Conservation (phyloP, 768 basidiomycete genomes). For the Pulveroboletus sp. region DNA sequence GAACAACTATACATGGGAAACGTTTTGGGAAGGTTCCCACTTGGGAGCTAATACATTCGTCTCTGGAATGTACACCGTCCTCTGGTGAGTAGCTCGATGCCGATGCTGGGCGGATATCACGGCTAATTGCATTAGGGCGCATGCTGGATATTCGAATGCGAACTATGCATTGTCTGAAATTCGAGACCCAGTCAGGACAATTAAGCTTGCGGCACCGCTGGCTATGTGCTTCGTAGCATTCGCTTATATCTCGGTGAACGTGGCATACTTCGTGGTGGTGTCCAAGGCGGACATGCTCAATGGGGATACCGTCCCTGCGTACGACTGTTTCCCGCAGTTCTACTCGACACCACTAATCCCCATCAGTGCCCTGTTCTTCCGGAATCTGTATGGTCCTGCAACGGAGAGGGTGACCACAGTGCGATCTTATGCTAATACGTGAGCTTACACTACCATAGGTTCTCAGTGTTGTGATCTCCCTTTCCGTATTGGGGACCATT, state of each 20-base stretch:
- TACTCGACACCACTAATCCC: not conserved
- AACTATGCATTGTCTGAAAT: constrained; percentile 74
- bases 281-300: constrained; percentile 62
- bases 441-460: constrained; percentile 33
- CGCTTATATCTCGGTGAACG: constrained; percentile 60
- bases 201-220: constrained; percentile 65
- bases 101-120: not conserved
- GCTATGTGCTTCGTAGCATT: constrained; percentile 54
- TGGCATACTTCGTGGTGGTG: constrained; percentile 73
- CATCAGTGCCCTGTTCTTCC: constrained; percentile 62
- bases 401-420: constrained; percentile 49
- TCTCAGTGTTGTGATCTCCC: constrained; percentile 56
- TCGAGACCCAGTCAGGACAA: constrained; percentile 48
- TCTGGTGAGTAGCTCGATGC: constrained; percentile 43
- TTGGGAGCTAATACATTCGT: constrained; percentile 57
- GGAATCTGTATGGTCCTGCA: constrained; percentile 61
- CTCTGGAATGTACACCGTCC: constrained; percentile 62
- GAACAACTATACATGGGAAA: constrained; percentile 53
- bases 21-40: constrained; percentile 60
- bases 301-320: constrained; percentile 69
- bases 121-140: constrained; percentile 45
- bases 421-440: not conserved
- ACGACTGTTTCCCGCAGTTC: constrained; percentile 19
- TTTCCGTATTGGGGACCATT: constrained; percentile 63
- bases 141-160: constrained; percentile 67